Evolutionary conservation across 2,329 filamentous ascomycete species (phyloP), one percentile per base, ranked within the genome.

Genomic region (Neofusicoccum laricinum): DNA sequence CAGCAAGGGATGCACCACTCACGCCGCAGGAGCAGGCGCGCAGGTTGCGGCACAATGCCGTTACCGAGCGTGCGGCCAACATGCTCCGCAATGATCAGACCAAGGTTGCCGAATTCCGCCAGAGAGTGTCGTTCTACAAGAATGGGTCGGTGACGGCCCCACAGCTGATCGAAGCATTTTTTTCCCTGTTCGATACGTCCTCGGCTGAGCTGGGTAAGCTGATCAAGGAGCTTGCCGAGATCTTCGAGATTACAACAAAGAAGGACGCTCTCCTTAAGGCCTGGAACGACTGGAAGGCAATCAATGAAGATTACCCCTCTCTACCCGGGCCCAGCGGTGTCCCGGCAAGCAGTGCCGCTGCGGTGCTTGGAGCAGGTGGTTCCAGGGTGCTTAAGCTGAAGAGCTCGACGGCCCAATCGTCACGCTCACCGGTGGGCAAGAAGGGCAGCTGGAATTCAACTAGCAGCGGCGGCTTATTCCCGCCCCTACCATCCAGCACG

Each of bases 241-340:
- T 99, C 11, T 98, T 95, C 70, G 94, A 99, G 70, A 90, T 96
- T 69, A 84, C 89, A 57, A 74, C 77, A 17, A 97, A 96, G 74
- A 87, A 87, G 1, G 88, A 90, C 61, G 83, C 81, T 0, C 80
- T 99, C 2, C 85, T 93, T 30, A 90, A 90, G 71, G 92, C 93
- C 1, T 97, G 94, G 93, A 92, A 92, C 70, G 91, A 97, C 77
- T 97, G 94, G 92, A 91, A 92, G 51, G 93, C 93, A 41, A 95
- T 96, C 78, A 96, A 96, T 69, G 93, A 97, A 77, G 93, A 97
- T 75, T 98, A 97, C 70, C 94, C 94, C 0, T 92, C 91, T 1
- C 81, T 98, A 0, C 93, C 94, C 1, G 90, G 90, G 0, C 84
- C 91, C 0, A 85, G 86, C 63, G 63, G 53, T 14, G 48, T 53